Base-by-base conservation (phyloP, 164 flowering plant genomes). In the Annona squamosa region DNA sequence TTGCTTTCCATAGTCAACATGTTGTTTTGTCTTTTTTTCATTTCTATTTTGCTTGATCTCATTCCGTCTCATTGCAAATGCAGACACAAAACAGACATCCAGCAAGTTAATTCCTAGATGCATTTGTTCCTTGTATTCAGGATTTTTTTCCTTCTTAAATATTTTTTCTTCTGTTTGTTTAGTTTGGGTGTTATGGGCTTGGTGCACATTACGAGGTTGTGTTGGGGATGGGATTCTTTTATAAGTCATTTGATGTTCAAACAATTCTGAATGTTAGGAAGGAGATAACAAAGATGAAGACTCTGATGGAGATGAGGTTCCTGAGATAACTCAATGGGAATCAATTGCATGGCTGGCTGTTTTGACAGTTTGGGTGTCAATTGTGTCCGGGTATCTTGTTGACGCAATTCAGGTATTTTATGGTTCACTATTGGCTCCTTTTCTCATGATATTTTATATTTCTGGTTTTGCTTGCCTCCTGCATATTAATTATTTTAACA, bases 321-420 rank as follows among this genome's bases (percentile, higher is more conserved):
- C 91, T 78, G 94, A 88, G 81, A 82, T 90, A 67, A 80, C 84
- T 44, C 68, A 68, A 47, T 88, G 90, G 87, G 91, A 88, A 79
- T 79, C 94, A 65, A 86, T 88, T 65, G 76, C 71, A 19, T 87
- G 93, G 93, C 89, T 87, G 75, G 73, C 82, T 71, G 63, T 85
- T 67, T 80, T 89, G 82, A 87, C 90, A 48, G 37, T 79, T 6
- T 86, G 88, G 84, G 73, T 87, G 63, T 87, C 93, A 6, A 67
- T 89, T 76, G 79, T 89, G 41, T 90, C 94, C 56, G 93, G 86
- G 65, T 90, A 85, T 77, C 91, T 90, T 59, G 94, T 90, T 68
- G 86, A 88, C 77, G 88, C 91, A 69, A 86, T 90, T 71, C 78
- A 86, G 89, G 94, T 90, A 84, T 19, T 7, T 44, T 70, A 48